Evolutionary conservation across 306 rosid genomes (phyloP).

Genomic region (Medicago truncatula): MtrunA17r5.0-ANR NC_053044.1:38948001-38948500

Average conservation of each 20-base stretch:
- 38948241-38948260: slow-evolving; percentile 9
- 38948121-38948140: slow-evolving; percentile 77
- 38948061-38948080: background rate
- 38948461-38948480: slow-evolving; percentile 82
- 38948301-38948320: background rate
- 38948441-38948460: slow-evolving; percentile 74
- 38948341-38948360: background rate
- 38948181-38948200: slow-evolving; percentile 82
- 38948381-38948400: background rate
- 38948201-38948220: slow-evolving; percentile 79
- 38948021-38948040: background rate
- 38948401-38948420: slow-evolving; percentile 58
- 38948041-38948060: background rate
- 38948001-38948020: slow-evolving; percentile 73
- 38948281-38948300: background rate
- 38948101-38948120: slow-evolving; percentile 92
- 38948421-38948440: slow-evolving; percentile 70
- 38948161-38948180: slow-evolving; percentile 81
- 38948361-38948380: background rate
- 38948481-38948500: slow-evolving; percentile 66
- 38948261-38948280: background rate
- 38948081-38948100: slow-evolving; percentile 61
- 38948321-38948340: background rate
- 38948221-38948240: background rate
- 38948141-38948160: slow-evolving; percentile 82